Percentiles rank a stretch among this genome's conserved stretches.
These are phyloP conservation scores for Plantago ovata DNA, from an alignment of 257 asterid species.

Conservation along the genomic window DNA sequence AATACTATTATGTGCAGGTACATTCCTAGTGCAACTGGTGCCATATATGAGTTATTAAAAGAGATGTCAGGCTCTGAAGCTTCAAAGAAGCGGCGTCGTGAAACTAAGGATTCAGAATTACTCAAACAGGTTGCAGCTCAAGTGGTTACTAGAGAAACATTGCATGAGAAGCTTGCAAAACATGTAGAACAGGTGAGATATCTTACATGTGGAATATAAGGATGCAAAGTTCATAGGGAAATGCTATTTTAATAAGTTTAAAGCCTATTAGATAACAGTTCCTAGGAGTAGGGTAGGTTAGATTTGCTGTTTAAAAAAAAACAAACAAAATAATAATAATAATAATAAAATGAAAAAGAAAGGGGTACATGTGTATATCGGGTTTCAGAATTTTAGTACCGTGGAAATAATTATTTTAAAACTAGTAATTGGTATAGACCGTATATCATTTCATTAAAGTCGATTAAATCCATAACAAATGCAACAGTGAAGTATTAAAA, in stretches of 20 bases:
- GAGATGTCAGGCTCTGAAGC: slow-evolving; percentile 52
- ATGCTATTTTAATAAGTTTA: not conserved
- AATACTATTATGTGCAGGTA: slow-evolving; percentile 47
- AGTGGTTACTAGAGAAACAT: slow-evolving; percentile 48
- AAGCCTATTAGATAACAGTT: not conserved
- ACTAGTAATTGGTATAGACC: too few species aligned
- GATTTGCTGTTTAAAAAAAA: too few species aligned
- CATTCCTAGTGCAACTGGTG: slow-evolving; percentile 69
- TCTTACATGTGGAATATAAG: not conserved
- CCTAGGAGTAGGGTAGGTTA: not conserved
- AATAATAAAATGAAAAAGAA: too few species aligned
- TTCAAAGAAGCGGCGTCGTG: slow-evolving; percentile 56
- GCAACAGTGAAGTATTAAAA: too few species aligned
- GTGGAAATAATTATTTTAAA: too few species aligned
- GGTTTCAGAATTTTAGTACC: not conserved
- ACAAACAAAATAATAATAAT: too few species aligned
- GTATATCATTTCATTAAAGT: too few species aligned
- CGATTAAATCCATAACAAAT: too few species aligned
- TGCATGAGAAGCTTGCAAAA: slow-evolving; percentile 72
- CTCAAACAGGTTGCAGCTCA: slow-evolving; percentile 56
- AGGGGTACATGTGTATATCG: too few species aligned
- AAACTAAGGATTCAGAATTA: slow-evolving; percentile 54
- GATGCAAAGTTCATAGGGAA: not conserved
- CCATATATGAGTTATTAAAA: slow-evolving; percentile 64
- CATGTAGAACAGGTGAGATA: slow-evolving; percentile 77